A percentile compares a stretch with the other conserved stretches of the same genome.
These are phyloP conservation scores for Dendrothele bispora DNA, from an alignment of 768 basidiomycete species.

Conservation along the genomic window DNA sequence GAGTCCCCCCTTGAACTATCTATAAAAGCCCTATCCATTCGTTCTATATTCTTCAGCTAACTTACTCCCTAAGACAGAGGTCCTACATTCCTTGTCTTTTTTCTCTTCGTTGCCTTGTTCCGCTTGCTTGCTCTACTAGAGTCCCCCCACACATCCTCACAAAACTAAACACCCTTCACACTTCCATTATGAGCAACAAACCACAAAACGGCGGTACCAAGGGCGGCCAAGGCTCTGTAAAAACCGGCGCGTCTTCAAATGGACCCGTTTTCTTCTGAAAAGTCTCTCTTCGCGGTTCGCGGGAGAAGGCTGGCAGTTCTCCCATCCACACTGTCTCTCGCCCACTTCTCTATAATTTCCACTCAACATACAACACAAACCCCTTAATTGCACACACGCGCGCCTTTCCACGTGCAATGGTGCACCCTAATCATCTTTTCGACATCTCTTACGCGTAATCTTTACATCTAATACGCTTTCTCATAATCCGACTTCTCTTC, in stretches of 20 bases:
- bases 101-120: not conserved
- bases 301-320: too few species aligned
- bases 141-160: slow-evolving; percentile 4
- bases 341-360: not conserved
- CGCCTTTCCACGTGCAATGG: too few species aligned
- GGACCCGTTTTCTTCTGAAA: slow-evolving; percentile 64
- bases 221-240: slow-evolving; percentile 41
- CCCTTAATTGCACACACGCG: not conserved
- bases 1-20: too few species aligned
- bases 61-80: too few species aligned
- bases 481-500: too few species aligned
- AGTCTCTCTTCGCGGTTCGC: slow-evolving; percentile 12
- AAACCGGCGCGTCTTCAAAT: slow-evolving; percentile 47
- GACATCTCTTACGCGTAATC: too few species aligned
- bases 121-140: not conserved
- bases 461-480: too few species aligned
- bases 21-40: too few species aligned
- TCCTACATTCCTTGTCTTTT: not conserved
- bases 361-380: not conserved
- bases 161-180: not conserved
- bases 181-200: slow-evolving; percentile 22
- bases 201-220: slow-evolving; percentile 12
- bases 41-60: too few species aligned
- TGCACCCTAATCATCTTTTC: too few species aligned
- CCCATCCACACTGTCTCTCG: slow-evolving; percentile 7